These are phyloP conservation scores for Halenospora varia DNA, from an alignment of 495 filamentous ascomycete genomes.

Conservation along the genomic window DNA sequence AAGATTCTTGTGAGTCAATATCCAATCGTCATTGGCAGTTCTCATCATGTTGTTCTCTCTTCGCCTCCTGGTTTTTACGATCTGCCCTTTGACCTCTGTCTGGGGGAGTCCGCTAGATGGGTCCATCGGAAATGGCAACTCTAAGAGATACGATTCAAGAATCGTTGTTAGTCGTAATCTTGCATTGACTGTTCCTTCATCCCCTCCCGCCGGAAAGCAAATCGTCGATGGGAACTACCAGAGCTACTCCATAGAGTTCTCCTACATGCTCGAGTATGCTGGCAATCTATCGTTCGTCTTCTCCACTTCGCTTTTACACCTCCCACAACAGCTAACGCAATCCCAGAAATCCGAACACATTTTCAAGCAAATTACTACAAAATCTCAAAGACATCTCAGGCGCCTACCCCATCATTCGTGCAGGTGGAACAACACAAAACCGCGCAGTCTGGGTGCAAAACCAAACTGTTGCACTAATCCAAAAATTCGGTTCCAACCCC, in stretches of 20 bases:
- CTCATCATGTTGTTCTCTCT: too few relatives aligned
- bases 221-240: conserved; percentile 20
- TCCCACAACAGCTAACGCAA: not conserved
- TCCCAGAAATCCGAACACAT: conserved; percentile 19
- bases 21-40: too few relatives aligned
- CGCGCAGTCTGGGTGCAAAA: conserved; percentile 12
- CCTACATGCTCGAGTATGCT: conserved; percentile 24
- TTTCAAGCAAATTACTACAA: conserved; percentile 20
- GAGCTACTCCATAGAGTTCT: conserved; percentile 26
- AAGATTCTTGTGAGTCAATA: too few relatives aligned
- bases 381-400: conserved; percentile 23
- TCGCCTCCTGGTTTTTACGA: too few relatives aligned
- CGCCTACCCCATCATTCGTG: conserved; percentile 21
- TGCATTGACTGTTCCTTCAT: not conserved
- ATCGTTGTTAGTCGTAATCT: not conserved
- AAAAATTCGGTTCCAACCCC: conserved; percentile 4
- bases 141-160: too few relatives aligned
- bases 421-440: conserved; percentile 23
- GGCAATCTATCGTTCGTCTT: conserved; percentile 21
- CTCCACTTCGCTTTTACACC: not conserved
- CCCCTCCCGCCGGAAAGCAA: conserved; percentile 6
- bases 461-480: conserved; percentile 19
- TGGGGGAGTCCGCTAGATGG: too few relatives aligned
- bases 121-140: too few relatives aligned
- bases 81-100: too few relatives aligned